These are phyloP conservation scores for Hanseniaspora thailandica DNA, from an alignment of 805 yeast genomes.

Conservation along the genomic window DNA sequence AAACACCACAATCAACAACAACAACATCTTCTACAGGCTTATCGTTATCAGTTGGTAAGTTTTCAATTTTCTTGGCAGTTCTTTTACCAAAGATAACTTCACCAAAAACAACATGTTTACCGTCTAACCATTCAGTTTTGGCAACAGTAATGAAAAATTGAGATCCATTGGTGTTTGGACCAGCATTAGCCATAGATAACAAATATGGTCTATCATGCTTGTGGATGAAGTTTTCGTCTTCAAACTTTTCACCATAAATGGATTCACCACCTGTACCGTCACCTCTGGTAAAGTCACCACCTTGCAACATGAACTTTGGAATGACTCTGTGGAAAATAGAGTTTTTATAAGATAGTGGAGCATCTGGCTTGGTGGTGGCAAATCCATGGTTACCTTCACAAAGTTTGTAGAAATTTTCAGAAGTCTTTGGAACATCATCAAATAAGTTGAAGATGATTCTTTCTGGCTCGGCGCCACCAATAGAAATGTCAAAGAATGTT, in stretches of 20 bases:
- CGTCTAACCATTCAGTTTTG: conserved; percentile 44
- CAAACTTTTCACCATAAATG: conserved; percentile 68
- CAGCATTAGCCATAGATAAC: conserved; percentile 95
- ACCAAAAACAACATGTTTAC: conserved; percentile 95
- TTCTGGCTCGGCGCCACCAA: conserved; percentile 59
- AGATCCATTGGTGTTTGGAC: conserved; percentile 96
- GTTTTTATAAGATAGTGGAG: conserved; percentile 63
- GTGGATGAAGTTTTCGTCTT: conserved; percentile 63
- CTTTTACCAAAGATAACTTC: conserved; percentile 74
- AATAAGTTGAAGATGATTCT: conserved; percentile 67
- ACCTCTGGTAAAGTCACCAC: conserved; percentile 86
- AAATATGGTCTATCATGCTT: conserved; percentile 73
- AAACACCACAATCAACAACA: conserved; percentile 67
- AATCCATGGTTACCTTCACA: conserved; percentile 75
- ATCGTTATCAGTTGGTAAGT: conserved; percentile 53
- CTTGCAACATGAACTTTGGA: conserved; percentile 97
- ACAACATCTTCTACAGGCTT: conserved; percentile 60
- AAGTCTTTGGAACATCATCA: conserved; percentile 70
- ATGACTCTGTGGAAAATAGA: conserved; percentile 93
- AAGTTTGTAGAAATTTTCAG: conserved; percentile 78
- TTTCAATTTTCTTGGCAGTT: conserved; percentile 66
- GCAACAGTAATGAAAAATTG: conserved; percentile 92
- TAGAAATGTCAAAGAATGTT: conserved; percentile 67
- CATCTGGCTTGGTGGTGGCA: conserved; percentile 25
- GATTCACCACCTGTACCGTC: conserved; percentile 97